Base-by-base conservation (phyloP, 441 rosid genomes). In the Adansonia madagascariensis region DNA sequence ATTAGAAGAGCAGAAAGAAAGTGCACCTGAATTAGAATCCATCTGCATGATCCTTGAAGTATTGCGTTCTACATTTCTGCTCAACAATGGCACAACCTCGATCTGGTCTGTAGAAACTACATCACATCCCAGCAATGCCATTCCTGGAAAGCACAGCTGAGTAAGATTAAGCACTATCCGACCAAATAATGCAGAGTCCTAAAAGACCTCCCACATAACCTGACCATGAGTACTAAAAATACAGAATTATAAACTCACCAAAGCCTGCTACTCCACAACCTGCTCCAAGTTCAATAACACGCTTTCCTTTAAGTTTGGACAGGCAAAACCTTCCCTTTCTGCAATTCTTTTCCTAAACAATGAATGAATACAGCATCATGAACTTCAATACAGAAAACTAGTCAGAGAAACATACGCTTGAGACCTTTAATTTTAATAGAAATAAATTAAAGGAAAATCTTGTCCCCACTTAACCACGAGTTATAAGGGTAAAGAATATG, bases 251-350 rank as follows among this genome's bases (percentile, higher is more conserved):
- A 79, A 73, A 85, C 96, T 80, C 85, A 91, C 98, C 99, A 81
- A 94, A 94, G 70, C 98, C 97, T 62, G 98, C 95, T 56, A 95
- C 97, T 46, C 99, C 98, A 77, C 99, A 95, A 76, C 99, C 99
- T 0, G 98, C 98, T 80, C 99, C 99, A 64, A 95, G 97, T 83
- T 95, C 98, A 73, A 95, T 88, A 52, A 78, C 97, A 65, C 93
- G 97, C 82, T 91, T 94, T 79, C 99, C 97, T 88, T 92, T 91
- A 60, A 95, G 90, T 84, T 90, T 95, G 60, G 94, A 88, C 4
- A 88, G 88, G 84, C 86, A 87, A 83, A 95, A 94, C 82, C 86
- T 88, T 80, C 99, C 99, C 80, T 84, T 94, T 85, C 97, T 88
- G 81, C 97, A 85, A 84, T 95, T 94, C 80, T 88, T 95, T 78